Conservation (phyloP, 371 early-diverging fungal species). For the Mortierella sp. region DNA sequence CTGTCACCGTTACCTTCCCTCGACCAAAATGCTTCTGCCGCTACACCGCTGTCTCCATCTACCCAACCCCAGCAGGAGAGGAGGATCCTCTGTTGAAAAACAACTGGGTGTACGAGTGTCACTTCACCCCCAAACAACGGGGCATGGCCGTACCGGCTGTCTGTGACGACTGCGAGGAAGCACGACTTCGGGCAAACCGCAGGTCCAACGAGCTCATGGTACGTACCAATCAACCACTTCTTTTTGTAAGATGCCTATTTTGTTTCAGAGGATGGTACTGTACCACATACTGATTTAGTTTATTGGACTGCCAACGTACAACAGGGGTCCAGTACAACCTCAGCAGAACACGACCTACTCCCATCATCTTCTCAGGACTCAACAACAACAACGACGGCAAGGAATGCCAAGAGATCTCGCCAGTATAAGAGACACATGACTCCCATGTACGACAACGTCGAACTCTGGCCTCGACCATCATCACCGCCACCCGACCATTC, state of each 20-base stretch:
- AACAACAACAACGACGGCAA: neutral
- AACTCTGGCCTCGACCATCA: constrained; percentile 3
- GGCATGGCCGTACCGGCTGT: neutral
- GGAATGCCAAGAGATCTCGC: neutral
- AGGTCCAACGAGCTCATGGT: neutral
- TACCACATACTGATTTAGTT: neutral
- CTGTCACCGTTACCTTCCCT: neutral
- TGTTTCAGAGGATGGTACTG: neutral
- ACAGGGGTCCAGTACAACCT: neutral
- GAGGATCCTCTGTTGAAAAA: neutral
- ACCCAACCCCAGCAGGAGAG: neutral
- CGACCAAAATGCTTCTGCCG: constrained; percentile 6
- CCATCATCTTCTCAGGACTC: neutral
- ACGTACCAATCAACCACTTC: neutral
- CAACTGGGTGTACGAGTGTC: constrained; percentile 7
- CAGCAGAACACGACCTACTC: neutral
- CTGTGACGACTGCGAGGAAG: neutral
- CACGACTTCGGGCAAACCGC: neutral
- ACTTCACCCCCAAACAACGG: neutral
- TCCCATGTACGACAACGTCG: neutral
- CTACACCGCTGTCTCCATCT: neutral
- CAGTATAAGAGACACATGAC: neutral
- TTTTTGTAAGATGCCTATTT: neutral
- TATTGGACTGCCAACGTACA: neutral
- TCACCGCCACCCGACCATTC: neutral